phyloP scores from a whole-genome alignment of 345 rosid species.

The Raphanus sativus region DNA sequence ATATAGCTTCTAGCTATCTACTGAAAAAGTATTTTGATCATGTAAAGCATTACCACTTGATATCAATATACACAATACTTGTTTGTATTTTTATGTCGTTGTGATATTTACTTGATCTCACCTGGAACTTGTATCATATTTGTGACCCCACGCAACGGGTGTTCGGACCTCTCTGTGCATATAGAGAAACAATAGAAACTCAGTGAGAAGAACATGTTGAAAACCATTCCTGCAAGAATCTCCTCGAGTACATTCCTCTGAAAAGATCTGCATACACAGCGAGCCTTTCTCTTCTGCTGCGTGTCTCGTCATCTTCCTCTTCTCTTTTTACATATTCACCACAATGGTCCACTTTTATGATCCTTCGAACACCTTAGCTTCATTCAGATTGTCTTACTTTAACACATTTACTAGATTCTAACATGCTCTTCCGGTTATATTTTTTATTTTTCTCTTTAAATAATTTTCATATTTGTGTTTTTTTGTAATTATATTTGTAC shows the following conservation, averaged over 20 bases:
- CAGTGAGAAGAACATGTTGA: neutral
- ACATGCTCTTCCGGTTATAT: too few relatives aligned
- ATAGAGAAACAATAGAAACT: neutral
- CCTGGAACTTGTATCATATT: conserved; percentile 47
- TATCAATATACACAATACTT: conserved; percentile 37
- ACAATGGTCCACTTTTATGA: neutral
- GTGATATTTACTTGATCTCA: neutral
- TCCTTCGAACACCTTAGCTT: neutral
- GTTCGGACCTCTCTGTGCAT: too few relatives aligned
- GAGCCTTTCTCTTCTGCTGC: neutral
- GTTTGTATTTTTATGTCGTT: conserved; percentile 4
- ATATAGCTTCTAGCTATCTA: conserved; percentile 11
- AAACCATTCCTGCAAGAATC: neutral
- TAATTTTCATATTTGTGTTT: too few relatives aligned
- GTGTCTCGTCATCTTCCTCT: neutral
- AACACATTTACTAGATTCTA: too few relatives aligned
- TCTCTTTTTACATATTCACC: neutral
- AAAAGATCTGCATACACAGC: too few relatives aligned
- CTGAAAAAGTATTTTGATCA: neutral
- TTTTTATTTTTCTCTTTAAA: too few relatives aligned
- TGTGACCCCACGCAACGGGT: conserved; percentile 62
- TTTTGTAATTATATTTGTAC: too few relatives aligned
- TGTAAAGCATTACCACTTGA: neutral
- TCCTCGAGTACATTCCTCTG: too few relatives aligned
- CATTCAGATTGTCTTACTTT: neutral